A percentile compares a stretch with the other conserved stretches of the same genome.
Evolutionary conservation across 2,329 filamentous ascomycete species (phyloP).

Genomic region (Stagonosporopsis rhizophila): DNA sequence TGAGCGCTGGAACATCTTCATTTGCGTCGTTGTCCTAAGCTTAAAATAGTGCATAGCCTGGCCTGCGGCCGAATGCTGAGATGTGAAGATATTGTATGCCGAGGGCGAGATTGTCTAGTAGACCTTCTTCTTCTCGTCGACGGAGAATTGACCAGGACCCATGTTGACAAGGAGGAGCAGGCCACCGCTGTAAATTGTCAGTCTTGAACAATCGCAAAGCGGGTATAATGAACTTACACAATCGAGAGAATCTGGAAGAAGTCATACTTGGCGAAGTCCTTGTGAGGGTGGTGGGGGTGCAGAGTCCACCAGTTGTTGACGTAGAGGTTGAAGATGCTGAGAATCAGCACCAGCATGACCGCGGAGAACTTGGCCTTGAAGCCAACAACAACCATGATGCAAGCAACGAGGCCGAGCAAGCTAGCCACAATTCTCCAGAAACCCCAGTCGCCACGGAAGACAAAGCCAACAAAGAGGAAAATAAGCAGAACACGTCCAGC

Average conservation of each 20-base stretch:
- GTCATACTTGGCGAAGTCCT: slow-evolving; percentile 99
- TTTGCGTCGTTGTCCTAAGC: slow-evolving; percentile 21
- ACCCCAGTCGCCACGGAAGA: slow-evolving; percentile 93
- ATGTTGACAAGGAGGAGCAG: slow-evolving; percentile 97
- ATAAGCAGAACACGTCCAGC: slow-evolving; percentile 94
- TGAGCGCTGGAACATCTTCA: slow-evolving; percentile 12
- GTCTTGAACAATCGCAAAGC: slow-evolving; percentile 1
- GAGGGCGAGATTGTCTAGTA: slow-evolving; percentile 65
- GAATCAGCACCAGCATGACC: slow-evolving; percentile 89
- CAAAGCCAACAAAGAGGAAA: slow-evolving; percentile 96
- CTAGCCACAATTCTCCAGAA: slow-evolving; percentile 87
- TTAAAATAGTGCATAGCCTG: slow-evolving; percentile 18
- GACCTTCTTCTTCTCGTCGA: slow-evolving; percentile 99
- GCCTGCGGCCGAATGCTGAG: slow-evolving; percentile 14
- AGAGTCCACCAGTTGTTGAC: slow-evolving; percentile 99
- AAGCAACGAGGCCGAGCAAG: slow-evolving; percentile 84
- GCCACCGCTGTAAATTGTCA: slow-evolving; percentile 67
- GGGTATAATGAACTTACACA: slow-evolving; percentile 64
- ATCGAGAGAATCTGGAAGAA: slow-evolving; percentile 99
- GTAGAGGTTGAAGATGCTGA: slow-evolving; percentile 94
- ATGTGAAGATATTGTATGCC: slow-evolving; percentile 15
- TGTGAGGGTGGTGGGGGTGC: slow-evolving; percentile 97
- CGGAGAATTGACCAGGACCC: slow-evolving; percentile 95
- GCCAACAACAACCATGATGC: slow-evolving; percentile 97
- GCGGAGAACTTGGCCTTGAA: slow-evolving; percentile 99